phyloP scores from a whole-genome alignment of 2,329 filamentous ascomycete genomes.

The Periconia macrospinosa region DNA sequence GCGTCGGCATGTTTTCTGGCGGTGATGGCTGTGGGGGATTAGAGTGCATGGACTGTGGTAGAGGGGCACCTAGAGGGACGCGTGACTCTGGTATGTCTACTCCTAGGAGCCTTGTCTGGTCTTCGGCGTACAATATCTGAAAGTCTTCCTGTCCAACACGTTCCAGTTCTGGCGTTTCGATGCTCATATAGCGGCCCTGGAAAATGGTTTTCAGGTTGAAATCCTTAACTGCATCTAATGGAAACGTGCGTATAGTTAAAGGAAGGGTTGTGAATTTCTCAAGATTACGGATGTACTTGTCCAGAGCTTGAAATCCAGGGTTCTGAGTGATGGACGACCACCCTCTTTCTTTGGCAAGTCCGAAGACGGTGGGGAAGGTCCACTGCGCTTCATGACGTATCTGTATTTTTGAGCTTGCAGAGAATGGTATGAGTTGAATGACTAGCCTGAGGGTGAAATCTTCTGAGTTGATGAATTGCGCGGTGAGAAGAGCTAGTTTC shows the following conservation, averaged over 20 bases:
- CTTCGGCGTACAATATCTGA: slow-evolving; percentile 31
- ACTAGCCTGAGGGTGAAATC: slow-evolving; percentile 45
- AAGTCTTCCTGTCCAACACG: slow-evolving; percentile 46
- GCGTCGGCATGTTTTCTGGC: too few relatives aligned
- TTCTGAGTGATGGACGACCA: slow-evolving; percentile 45
- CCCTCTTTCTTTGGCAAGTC: slow-evolving; percentile 37
- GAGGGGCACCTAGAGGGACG: slow-evolving; percentile 34
- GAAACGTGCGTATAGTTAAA: slow-evolving; percentile 41
- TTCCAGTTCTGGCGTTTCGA: slow-evolving; percentile 47
- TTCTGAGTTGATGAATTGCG: slow-evolving; percentile 41
- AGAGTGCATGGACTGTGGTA: neutral
- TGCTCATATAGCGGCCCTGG: slow-evolving; percentile 48
- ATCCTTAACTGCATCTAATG: slow-evolving; percentile 47
- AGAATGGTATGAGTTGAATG: slow-evolving; percentile 47
- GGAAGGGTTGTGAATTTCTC: slow-evolving; percentile 47
- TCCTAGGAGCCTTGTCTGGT: slow-evolving; percentile 12
- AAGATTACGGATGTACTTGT: slow-evolving; percentile 48
- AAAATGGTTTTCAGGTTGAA: slow-evolving; percentile 49
- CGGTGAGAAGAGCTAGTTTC: slow-evolving; percentile 49
- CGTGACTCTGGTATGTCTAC: slow-evolving; percentile 21
- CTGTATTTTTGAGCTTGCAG: slow-evolving; percentile 53
- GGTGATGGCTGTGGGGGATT: neutral
- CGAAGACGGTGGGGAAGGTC: slow-evolving; percentile 49
- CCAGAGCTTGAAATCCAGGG: slow-evolving; percentile 45
- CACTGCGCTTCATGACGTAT: slow-evolving; percentile 58